Percentiles rank a stretch among this genome's conserved stretches.
Evolutionary conservation across 441 rosid species (phyloP).

Genomic region (Euphorbia corollata): DNA sequence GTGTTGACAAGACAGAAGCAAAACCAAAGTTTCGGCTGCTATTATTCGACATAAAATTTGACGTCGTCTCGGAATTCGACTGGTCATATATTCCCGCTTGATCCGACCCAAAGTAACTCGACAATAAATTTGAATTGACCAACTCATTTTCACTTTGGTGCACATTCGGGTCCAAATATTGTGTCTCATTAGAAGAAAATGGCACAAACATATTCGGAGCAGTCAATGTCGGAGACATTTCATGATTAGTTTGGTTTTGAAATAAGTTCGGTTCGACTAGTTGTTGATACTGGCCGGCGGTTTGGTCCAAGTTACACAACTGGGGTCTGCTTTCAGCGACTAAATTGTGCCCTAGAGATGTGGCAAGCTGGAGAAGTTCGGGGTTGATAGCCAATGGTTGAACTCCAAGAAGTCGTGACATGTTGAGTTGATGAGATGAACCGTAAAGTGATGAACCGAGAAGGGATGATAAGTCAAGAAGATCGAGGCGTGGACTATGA

Average conservation of each 20-base stretch:
- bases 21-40: conserved; percentile 20
- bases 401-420: conserved; percentile 17
- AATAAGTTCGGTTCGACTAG: conserved; percentile 15
- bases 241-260: conserved; percentile 33
- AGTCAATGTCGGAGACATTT: conserved; percentile 20
- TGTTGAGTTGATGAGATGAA: conserved; percentile 32
- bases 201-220: conserved; percentile 21
- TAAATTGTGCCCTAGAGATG: conserved; percentile 25
- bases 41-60: conserved; percentile 27
- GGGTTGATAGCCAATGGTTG: conserved; percentile 35
- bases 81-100: conserved; percentile 23
- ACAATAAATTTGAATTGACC: conserved; percentile 17
- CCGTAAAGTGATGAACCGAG: conserved; percentile 45
- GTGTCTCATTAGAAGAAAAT: conserved; percentile 23
- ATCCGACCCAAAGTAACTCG: conserved; percentile 10
- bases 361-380: conserved; percentile 47
- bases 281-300: neutral
- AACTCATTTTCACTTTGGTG: conserved; percentile 22
- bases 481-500: conserved; percentile 74
- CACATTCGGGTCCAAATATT: conserved; percentile 18
- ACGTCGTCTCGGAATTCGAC: conserved; percentile 29
- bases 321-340: no score
- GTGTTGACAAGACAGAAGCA: conserved; percentile 48
- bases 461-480: conserved; percentile 64
- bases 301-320: neutral